Evolutionary conservation across 1,284 basidiomycete genomes (phyloP), one percentile per base, ranked within the genome.

Genomic region (Leccinum subrobustum): DNA sequence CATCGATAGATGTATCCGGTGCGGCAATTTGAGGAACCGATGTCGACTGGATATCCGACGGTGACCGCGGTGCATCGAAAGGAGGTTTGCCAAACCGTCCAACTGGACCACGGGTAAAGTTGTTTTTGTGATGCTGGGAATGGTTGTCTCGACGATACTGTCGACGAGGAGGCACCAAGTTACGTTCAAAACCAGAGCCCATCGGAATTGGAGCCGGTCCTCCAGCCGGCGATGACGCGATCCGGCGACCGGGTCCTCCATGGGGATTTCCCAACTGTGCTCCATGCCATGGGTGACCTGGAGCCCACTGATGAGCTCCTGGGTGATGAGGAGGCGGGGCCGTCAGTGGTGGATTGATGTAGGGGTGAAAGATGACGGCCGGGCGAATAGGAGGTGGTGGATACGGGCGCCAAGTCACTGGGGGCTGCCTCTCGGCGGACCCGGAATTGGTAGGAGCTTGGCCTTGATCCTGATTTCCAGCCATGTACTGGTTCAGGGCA

Each of bases 401-500:
- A 50, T 66, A 75, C 1, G 73, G 61, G 11, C 69, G 70, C 74
- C 73, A 76, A 20, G 67, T 16, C 4, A 64, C 58, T 54, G 70
- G 61, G 31, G 67, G 52, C 52, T 64, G 71, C 7, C 58, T 60
- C 23, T 75, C 75, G 14, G 63, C 27, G 39, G 69, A 53, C 51
- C 65, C 71, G 4, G 64, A 27, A 51, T 57, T 66, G 23, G 60
- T 20, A 37, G 60, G 63, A 51, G 33, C 35, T 54, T 69, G 63
- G 50, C 54, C 55, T 60, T 68, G 56, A 60, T 69, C 73, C 59
- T 69, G 69, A 59, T 54, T 67, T 61, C 68, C 76, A 16, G 77
- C 65, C 80, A 84, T 82, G 61, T 85, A 84, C 56, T 82, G 78
- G 54, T 79, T 81, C 27, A 89, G 76, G 2, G 84, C 87, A 54